A percentile compares a stretch with the other conserved stretches of the same genome.
Conservation (phyloP, 176 grass and related monocot species). For the Otatea glauca region DNA sequence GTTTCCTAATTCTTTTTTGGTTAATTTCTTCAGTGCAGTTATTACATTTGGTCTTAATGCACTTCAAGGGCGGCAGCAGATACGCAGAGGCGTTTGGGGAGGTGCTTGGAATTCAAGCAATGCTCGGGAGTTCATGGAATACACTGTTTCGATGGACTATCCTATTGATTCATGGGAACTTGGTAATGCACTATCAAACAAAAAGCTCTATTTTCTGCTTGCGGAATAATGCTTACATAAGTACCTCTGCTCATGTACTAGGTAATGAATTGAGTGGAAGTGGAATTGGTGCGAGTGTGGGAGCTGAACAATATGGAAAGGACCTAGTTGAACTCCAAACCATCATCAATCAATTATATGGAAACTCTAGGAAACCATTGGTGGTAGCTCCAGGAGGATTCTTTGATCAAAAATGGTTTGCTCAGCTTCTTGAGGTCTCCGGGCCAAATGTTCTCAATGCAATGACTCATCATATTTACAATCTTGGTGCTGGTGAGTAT, state of each 20-base stretch:
- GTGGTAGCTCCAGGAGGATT: constrained; percentile 93
- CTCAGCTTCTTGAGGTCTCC: constrained; percentile 73
- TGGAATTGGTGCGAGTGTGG: constrained; percentile 82
- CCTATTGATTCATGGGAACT: constrained; percentile 98
- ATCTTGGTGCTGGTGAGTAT: constrained; percentile 87
- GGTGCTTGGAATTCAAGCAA: constrained; percentile 89
- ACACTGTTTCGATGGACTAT: constrained; percentile 70
- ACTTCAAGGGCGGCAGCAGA: constrained; percentile 66
- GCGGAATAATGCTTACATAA: constrained; percentile 21
- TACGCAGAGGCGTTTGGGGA: constrained; percentile 54
- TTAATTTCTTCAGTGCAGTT: constrained; percentile 66
- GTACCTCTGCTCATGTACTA: constrained; percentile 37
- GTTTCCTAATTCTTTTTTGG: constrained; percentile 41
- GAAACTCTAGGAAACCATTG: constrained; percentile 58
- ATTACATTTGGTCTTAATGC: constrained; percentile 95
- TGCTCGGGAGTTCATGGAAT: constrained; percentile 71
- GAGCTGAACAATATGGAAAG: constrained; percentile 74
- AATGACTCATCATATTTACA: constrained; percentile 97
- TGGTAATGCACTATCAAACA: constrained; percentile 57
- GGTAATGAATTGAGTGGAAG: constrained; percentile 95
- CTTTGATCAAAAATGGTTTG: constrained; percentile 77
- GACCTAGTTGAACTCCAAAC: constrained; percentile 76
- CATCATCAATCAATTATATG: constrained; percentile 61
- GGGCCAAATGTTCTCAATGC: constrained; percentile 64
- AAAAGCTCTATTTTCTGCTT: constrained; percentile 15